Conservation (phyloP, 106 monocot species). For the Platanthera zijinensis region DNA sequence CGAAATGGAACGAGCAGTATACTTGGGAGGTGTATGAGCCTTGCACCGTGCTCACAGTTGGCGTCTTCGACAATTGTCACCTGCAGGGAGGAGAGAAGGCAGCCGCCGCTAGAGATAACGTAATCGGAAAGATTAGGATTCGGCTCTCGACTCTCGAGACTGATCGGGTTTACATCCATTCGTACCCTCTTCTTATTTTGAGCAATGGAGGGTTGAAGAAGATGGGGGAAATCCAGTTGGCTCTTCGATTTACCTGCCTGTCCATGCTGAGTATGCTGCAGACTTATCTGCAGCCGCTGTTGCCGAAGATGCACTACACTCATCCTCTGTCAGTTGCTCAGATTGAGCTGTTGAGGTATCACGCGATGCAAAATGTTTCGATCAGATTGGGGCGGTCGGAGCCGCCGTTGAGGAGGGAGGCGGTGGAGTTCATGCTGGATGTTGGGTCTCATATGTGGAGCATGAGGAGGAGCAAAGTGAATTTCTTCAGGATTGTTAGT, state of each 20-base stretch:
- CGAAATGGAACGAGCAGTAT: slow-evolving; percentile 15
- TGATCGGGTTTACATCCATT: slow-evolving; percentile 11
- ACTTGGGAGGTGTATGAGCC: slow-evolving; percentile 27
- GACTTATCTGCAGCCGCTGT: not conserved
- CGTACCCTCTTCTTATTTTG: slow-evolving; percentile 13
- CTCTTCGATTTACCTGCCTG: slow-evolving; percentile 11
- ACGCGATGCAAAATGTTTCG: slow-evolving; percentile 12
- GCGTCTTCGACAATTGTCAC: slow-evolving; percentile 21
- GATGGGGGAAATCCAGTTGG: slow-evolving; percentile 10
- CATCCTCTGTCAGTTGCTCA: not conserved
- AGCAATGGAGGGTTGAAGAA: slow-evolving; percentile 11
- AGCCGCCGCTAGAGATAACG: not conserved
- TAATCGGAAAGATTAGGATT: slow-evolving; percentile 17
- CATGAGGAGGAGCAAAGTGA: slow-evolving; percentile 22
- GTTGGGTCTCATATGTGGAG: slow-evolving; percentile 8
- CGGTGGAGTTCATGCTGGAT: slow-evolving; percentile 19
- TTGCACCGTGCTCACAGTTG: slow-evolving; percentile 18
- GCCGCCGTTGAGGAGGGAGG: slow-evolving; percentile 11
- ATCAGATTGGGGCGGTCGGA: slow-evolving; percentile 11
- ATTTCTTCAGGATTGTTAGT: slow-evolving; percentile 16
- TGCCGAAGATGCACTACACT: slow-evolving; percentile 2
- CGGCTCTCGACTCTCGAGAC: slow-evolving; percentile 19
- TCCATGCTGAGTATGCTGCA: slow-evolving; percentile 9
- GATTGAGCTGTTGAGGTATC: slow-evolving; percentile 6
- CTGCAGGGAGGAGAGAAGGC: slow-evolving; percentile 1